These are phyloP conservation scores for Ceratocystis smalleyi DNA, from an alignment of 2,329 filamentous ascomycete genomes.

Conservation along the genomic window DNA sequence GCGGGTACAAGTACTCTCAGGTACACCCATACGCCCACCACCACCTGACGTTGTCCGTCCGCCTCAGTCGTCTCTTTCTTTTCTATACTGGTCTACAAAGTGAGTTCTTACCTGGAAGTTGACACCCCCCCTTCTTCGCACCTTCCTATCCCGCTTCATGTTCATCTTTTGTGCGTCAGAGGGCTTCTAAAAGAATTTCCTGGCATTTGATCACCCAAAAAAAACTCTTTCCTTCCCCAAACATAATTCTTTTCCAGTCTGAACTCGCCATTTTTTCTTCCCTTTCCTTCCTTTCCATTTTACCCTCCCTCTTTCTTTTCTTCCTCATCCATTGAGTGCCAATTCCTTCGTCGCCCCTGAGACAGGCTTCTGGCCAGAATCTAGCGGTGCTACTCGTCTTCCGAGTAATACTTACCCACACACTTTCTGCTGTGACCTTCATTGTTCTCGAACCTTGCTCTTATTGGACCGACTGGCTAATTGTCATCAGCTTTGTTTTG, in stretches of 20 bases:
- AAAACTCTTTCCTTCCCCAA: background rate
- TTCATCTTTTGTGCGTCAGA: background rate
- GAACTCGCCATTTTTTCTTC: slow-evolving; percentile 8
- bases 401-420: background rate
- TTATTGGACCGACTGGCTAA: background rate
- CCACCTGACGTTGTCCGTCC: background rate
- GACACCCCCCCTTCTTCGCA: slow-evolving; percentile 1
- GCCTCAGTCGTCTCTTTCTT: background rate
- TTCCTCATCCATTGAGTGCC: background rate
- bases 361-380: background rate
- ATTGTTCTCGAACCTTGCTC: background rate
- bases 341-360: slow-evolving; percentile 8
- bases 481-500: background rate
- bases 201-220: background rate
- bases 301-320: too few relatives aligned
- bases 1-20: background rate
- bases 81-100: background rate
- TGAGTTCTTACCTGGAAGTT: background rate
- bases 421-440: background rate
- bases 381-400: background rate
- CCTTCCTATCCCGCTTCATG: background rate
- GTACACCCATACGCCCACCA: background rate
- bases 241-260: background rate
- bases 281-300: slow-evolving; percentile 12
- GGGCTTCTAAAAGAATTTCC: background rate